Percentiles rank a stretch among this genome's conserved stretches.
Conservation (phyloP, 306 rosid genomes). For the Heteromeles arbutifolia region DNA sequence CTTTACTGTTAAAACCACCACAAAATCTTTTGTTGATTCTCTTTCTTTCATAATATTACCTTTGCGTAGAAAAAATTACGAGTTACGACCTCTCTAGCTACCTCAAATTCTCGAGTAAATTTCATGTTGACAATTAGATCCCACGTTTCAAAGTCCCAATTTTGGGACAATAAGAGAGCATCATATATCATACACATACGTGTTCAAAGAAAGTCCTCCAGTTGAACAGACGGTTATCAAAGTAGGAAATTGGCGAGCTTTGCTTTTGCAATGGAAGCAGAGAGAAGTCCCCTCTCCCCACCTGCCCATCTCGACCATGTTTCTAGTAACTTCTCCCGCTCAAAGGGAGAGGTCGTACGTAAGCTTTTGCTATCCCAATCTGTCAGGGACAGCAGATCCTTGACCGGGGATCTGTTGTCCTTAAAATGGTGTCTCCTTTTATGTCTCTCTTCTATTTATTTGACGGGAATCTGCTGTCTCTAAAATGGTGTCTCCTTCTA, state of each 20-base stretch:
- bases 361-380: not conserved
- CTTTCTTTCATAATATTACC: not conserved
- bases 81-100: not conserved
- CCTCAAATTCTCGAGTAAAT: not conserved
- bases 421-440: too few relatives aligned
- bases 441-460: too few relatives aligned
- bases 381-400: not conserved
- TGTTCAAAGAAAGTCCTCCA: constrained; percentile 11
- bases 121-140: not conserved
- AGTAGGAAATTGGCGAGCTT: not conserved
- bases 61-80: too few relatives aligned
- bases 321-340: too few relatives aligned
- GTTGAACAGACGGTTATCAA: not conserved
- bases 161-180: not conserved
- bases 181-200: not conserved
- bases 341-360: not conserved
- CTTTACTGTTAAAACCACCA: not conserved
- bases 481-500: too few relatives aligned
- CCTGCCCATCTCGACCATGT: not conserved
- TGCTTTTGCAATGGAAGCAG: not conserved
- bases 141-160: not conserved
- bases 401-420: too few relatives aligned
- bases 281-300: not conserved
- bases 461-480: too few relatives aligned
- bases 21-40: not conserved